Percentiles rank a stretch among this genome's conserved stretches.
These are phyloP conservation scores for Amanita brunnescens DNA, from an alignment of 768 basidiomycete species.

Conservation along the genomic window DNA sequence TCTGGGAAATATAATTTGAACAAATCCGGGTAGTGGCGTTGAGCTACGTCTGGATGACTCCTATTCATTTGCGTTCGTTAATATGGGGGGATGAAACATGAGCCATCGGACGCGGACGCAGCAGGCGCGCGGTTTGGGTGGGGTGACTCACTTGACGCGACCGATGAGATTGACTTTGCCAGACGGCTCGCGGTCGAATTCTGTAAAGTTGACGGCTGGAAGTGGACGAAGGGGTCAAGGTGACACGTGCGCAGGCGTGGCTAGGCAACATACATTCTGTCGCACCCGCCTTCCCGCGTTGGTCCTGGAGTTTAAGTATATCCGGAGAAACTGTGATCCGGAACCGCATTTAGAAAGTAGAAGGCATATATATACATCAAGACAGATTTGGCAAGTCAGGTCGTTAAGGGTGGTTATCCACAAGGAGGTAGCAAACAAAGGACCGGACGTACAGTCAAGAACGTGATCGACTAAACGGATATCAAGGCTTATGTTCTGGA, in stretches of 20 bases:
- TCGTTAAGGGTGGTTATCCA: neutral
- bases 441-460: conserved; percentile 26
- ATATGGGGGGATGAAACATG: neutral
- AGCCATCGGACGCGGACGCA: neutral
- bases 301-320: conserved; percentile 49
- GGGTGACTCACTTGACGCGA: conserved; percentile 58
- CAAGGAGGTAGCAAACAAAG: conserved; percentile 1
- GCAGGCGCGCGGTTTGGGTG: too few species aligned
- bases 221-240: neutral
- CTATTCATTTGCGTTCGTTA: conserved; percentile 29
- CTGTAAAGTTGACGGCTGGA: conserved; percentile 72
- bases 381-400: neutral
- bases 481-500: conserved; percentile 67
- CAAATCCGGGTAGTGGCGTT: conserved; percentile 66
- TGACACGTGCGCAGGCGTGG: neutral
- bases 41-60: conserved; percentile 79
- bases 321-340: conserved; percentile 48
- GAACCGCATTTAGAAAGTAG: neutral
- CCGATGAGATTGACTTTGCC: conserved; percentile 72
- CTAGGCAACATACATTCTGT: conserved; percentile 52
- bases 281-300: conserved; percentile 40
- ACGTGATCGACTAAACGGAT: conserved; percentile 40
- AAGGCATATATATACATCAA: neutral
- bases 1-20: conserved; percentile 66
- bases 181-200: conserved; percentile 61